phyloP scores from a whole-genome alignment of 1,139 yeast species.

The Geotrichum restrictum region DNA sequence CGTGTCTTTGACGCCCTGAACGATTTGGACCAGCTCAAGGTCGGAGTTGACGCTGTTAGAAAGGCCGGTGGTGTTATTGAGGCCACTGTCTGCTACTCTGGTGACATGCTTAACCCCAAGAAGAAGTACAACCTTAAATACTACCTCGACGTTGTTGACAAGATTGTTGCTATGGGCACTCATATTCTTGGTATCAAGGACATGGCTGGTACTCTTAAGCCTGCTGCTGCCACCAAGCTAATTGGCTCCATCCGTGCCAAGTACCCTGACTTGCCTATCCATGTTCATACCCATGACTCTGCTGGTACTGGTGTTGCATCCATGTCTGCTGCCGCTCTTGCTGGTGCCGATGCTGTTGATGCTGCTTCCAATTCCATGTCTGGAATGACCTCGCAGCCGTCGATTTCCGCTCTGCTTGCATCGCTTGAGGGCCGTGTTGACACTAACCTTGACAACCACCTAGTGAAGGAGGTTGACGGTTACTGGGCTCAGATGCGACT shows the following conservation, averaged over 20 bases:
- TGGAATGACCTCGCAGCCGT: constrained; percentile 98
- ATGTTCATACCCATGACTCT: constrained; percentile 97
- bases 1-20: constrained; percentile 96
- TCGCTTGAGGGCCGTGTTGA: constrained; percentile 83
- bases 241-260: constrained; percentile 75
- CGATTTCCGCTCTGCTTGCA: constrained; percentile 86
- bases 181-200: constrained; percentile 96
- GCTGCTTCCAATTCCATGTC: constrained; percentile 97
- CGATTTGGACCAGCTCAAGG: constrained; percentile 92
- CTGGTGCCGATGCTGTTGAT: constrained; percentile 98
- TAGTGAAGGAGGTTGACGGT: constrained; percentile 78
- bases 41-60: constrained; percentile 96
- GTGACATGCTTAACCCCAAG: constrained; percentile 93
- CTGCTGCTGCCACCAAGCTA: constrained; percentile 81
- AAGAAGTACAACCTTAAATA: constrained; percentile 93
- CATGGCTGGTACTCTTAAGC: constrained; percentile 99
- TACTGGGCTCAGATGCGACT: constrained; percentile 99
- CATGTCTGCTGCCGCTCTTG: constrained; percentile 88
- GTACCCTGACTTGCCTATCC: constrained; percentile 93
- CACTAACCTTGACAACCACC: constrained; percentile 63
- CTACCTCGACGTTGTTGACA: constrained; percentile 75
- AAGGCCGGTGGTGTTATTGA: constrained; percentile 99
- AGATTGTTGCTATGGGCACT: constrained; percentile 89
- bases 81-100: constrained; percentile 97
- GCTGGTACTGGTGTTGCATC: constrained; percentile 99